Evolutionary conservation across 164 flowering plant species (phyloP).

Genomic region (Umbellularia californica): DNA sequence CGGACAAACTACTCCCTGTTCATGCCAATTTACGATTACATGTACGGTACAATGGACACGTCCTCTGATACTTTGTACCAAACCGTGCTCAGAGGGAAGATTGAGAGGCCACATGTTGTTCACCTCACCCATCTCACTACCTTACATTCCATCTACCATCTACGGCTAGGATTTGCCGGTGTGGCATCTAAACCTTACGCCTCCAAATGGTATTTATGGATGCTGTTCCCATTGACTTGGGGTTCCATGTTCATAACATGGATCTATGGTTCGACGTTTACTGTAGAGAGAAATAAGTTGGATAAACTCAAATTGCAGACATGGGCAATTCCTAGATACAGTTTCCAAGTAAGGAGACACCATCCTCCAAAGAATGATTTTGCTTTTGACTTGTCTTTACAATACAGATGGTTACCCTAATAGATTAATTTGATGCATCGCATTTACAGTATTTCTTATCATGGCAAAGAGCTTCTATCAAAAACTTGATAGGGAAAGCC

Average conservation of each 20-base stretch:
- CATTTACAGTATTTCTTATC: neutral
- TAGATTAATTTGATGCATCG: neutral
- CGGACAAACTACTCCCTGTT: slow-evolving; percentile 49
- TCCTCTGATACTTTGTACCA: slow-evolving; percentile 45
- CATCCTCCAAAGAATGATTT: neutral
- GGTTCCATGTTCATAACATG: slow-evolving; percentile 40
- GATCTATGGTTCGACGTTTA: slow-evolving; percentile 42
- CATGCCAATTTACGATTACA: slow-evolving; percentile 56
- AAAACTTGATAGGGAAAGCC: slow-evolving; percentile 56
- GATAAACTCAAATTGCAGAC: slow-evolving; percentile 52
- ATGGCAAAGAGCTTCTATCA: slow-evolving; percentile 45
- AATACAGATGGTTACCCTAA: neutral
- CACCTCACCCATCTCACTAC: slow-evolving; percentile 70
- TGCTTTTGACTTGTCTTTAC: neutral
- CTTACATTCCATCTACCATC: slow-evolving; percentile 61
- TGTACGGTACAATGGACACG: slow-evolving; percentile 56
- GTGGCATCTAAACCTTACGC: slow-evolving; percentile 54
- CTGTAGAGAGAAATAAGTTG: slow-evolving; percentile 48
- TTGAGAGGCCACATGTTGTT: slow-evolving; percentile 49
- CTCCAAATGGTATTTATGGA: slow-evolving; percentile 58
- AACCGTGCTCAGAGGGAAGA: slow-evolving; percentile 29
- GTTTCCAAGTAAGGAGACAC: slow-evolving; percentile 35
- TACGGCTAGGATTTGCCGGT: slow-evolving; percentile 52
- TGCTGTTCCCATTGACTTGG: slow-evolving; percentile 57
- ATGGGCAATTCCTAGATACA: slow-evolving; percentile 64